A percentile compares a stretch with the other conserved stretches of the same genome.
Evolutionary conservation across 1,284 basidiomycete species (phyloP).

Genomic region (Malassezia sp.): DNA sequence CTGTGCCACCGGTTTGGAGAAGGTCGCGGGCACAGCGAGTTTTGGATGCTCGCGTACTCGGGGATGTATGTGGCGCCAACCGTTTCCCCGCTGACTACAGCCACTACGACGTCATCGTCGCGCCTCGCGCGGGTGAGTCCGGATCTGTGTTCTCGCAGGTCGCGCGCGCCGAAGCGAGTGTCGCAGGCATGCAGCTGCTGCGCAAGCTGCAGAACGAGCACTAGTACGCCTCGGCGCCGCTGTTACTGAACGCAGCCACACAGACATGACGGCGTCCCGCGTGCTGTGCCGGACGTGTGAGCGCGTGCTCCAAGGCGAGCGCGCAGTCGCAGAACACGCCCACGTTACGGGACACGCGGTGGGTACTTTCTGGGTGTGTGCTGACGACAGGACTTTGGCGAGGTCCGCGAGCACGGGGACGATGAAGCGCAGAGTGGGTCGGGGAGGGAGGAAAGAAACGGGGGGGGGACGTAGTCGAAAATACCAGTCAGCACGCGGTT

Average conservation of each 20-base stretch:
- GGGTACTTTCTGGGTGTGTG: too few species aligned
- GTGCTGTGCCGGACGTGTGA: not conserved
- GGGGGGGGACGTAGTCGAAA: too few species aligned
- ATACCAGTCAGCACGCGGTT: too few species aligned
- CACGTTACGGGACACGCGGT: slow-evolving; percentile 4
- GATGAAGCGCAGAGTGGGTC: not conserved
- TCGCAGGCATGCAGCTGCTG: not conserved
- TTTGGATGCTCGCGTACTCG: slow-evolving; percentile 4
- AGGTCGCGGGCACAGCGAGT: not conserved
- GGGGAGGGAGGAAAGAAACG: too few species aligned
- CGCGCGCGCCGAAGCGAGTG: not conserved
- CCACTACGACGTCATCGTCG: slow-evolving; percentile 4
- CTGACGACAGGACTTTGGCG: slow-evolving; percentile 1
- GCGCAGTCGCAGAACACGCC: not conserved
- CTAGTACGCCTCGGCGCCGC: slow-evolving; percentile 3
- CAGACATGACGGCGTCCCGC: not conserved
- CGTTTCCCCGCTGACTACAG: not conserved
- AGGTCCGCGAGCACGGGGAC: too few species aligned
- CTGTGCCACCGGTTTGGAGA: slow-evolving; percentile 6
- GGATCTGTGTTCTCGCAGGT: too few species aligned
- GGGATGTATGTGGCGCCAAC: slow-evolving; percentile 8
- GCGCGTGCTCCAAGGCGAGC: not conserved
- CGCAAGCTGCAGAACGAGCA: not conserved
- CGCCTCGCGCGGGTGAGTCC: not conserved
- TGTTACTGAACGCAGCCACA: slow-evolving; percentile 1